Percentiles rank a stretch among this genome's conserved stretches.
Conservation (phyloP, 2,329 filamentous ascomycete species). For the Xylariales sp. region DNA sequence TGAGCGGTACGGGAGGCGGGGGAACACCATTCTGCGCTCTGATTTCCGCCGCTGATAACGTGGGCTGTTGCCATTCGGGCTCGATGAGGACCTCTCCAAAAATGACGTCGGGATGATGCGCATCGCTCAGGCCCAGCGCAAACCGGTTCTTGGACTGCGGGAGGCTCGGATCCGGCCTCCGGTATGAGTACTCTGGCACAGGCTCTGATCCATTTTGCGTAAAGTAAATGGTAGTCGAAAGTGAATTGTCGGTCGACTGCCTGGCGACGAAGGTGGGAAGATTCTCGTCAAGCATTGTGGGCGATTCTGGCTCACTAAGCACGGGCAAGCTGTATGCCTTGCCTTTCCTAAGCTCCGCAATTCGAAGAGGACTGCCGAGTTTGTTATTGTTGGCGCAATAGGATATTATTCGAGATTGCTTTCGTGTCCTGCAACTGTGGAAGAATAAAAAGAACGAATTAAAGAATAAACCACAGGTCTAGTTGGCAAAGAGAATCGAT, state of each 20-base stretch:
- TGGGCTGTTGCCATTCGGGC: constrained; percentile 82
- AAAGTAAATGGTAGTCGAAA: constrained; percentile 54
- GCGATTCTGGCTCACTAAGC: no score
- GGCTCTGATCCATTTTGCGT: constrained; percentile 77
- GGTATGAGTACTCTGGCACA: constrained; percentile 73
- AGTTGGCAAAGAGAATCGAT: no score
- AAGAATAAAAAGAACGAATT: no score
- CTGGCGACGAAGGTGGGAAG: constrained; percentile 68
- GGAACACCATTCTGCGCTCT: constrained; percentile 64
- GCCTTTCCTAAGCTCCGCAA: no score
- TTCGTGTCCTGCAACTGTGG: no score
- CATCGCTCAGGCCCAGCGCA: constrained; percentile 79
- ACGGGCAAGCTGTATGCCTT: no score
- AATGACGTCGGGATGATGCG: constrained; percentile 73
- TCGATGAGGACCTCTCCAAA: constrained; percentile 82
- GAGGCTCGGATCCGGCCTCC: constrained; percentile 67
- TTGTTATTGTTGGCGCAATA: no score
- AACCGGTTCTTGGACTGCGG: constrained; percentile 76
- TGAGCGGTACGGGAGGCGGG: constrained; percentile 64
- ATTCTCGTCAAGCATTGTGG: constrained; percentile 83
- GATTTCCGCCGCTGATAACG: constrained; percentile 75
- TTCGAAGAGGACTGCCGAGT: no score
- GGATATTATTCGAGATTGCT: no score
- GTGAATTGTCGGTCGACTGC: constrained; percentile 46
- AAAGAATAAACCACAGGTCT: no score